Conservation (phyloP, 768 basidiomycete genomes). For the Neoboletus brunneissimus region DNA sequence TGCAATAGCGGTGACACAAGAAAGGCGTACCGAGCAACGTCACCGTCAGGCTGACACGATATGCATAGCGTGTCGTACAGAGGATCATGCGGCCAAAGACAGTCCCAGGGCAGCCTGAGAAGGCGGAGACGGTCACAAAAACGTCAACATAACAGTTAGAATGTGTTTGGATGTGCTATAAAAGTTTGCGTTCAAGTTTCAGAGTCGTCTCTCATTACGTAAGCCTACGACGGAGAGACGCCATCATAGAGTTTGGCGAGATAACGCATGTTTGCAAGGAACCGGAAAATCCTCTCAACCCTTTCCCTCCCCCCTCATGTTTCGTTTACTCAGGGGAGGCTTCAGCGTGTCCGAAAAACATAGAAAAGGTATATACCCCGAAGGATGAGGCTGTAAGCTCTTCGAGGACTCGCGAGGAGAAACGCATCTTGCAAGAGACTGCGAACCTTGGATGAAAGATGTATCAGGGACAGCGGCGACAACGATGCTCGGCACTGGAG, state of each 20-base stretch:
- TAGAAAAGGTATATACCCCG: slow-evolving; percentile 81
- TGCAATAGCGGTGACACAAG: slow-evolving; percentile 16
- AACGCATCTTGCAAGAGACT: slow-evolving; percentile 85
- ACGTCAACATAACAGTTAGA: slow-evolving; percentile 38
- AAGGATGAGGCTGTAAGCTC: slow-evolving; percentile 87
- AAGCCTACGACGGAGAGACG: slow-evolving; percentile 59
- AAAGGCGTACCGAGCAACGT: slow-evolving; percentile 52
- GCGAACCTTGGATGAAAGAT: slow-evolving; percentile 62
- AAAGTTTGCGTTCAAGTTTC: slow-evolving; percentile 36
- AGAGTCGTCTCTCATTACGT: background rate
- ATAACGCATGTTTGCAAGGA: slow-evolving; percentile 78
- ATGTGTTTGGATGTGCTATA: slow-evolving; percentile 28
- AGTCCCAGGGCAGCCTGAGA: slow-evolving; percentile 56
- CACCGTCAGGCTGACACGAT: slow-evolving; percentile 57
- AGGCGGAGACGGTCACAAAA: slow-evolving; percentile 26
- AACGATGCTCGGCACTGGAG: slow-evolving; percentile 37
- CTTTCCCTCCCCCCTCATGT: slow-evolving; percentile 85
- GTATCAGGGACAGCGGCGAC: slow-evolving; percentile 22
- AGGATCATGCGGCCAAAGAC: slow-evolving; percentile 79
- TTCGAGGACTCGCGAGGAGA: slow-evolving; percentile 87
- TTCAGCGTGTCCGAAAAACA: slow-evolving; percentile 77
- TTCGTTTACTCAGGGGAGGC: slow-evolving; percentile 84
- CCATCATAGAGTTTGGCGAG: slow-evolving; percentile 70
- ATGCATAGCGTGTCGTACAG: slow-evolving; percentile 84
- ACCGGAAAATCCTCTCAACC: slow-evolving; percentile 55